Conservation (phyloP, 176 grass and related monocot species). For the Poa pratensis region DNA sequence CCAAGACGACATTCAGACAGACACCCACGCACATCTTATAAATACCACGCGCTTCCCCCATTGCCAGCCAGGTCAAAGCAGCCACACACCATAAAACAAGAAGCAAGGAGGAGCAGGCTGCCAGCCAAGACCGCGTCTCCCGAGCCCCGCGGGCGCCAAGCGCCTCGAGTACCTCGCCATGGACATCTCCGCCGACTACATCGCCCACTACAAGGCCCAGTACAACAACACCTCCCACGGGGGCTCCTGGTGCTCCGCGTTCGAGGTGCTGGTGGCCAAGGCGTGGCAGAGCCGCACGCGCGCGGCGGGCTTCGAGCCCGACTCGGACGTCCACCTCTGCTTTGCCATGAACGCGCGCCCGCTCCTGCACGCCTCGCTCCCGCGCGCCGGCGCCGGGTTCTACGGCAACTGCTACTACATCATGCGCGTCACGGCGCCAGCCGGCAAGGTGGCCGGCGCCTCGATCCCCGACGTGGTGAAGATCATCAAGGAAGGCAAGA, state of each 20-base stretch:
- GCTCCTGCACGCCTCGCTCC: constrained; percentile 52
- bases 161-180: constrained; percentile 54
- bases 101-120: neutral
- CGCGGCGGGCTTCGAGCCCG: constrained; percentile 51
- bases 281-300: constrained; percentile 76
- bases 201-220: constrained; percentile 56
- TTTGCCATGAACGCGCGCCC: constrained; percentile 85
- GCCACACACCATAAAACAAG: neutral
- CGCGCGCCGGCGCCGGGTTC: constrained; percentile 57
- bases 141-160: constrained; percentile 32
- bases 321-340: constrained; percentile 63
- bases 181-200: constrained; percentile 59
- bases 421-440: constrained; percentile 65
- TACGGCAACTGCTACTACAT: constrained; percentile 95
- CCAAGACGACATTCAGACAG: neutral
- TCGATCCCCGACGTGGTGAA: constrained; percentile 57
- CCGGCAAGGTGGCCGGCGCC: constrained; percentile 43
- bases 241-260: constrained; percentile 64
- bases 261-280: constrained; percentile 88
- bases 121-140: constrained; percentile 18
- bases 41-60: constrained; percentile 5
- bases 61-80: constrained; percentile 1
- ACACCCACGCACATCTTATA: neutral
- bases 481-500: constrained; percentile 86
- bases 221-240: neutral